These are phyloP conservation scores for Bipolaris bicolor DNA, from an alignment of 2,329 filamentous ascomycete genomes.

Conservation along the genomic window DNA sequence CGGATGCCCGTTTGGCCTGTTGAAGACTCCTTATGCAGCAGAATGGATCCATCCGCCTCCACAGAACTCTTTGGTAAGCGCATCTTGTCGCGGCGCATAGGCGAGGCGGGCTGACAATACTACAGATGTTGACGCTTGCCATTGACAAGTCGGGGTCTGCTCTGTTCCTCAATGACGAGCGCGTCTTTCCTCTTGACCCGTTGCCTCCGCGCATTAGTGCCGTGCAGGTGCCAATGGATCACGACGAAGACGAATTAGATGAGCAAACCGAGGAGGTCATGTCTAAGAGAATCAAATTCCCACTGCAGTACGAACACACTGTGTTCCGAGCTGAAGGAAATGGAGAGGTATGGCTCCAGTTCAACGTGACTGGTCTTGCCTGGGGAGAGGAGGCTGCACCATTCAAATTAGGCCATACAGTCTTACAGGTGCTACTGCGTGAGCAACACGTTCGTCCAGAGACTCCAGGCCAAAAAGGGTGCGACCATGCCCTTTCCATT, in stretches of 20 bases:
- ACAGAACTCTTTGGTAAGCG: constrained; percentile 35
- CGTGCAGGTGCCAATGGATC: constrained; percentile 29
- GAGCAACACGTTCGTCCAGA: constrained; percentile 9
- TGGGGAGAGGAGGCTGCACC: constrained; percentile 6
- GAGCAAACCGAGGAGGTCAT: constrained; percentile 18
- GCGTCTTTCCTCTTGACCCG: constrained; percentile 29
- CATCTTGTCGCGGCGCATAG: no score
- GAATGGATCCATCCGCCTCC: constrained; percentile 28
- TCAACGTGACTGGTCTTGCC: constrained; percentile 34
- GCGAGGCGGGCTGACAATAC: background rate
- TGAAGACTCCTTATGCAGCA: constrained; percentile 6
- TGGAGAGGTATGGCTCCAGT: constrained; percentile 32
- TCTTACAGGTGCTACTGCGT: constrained; percentile 34
- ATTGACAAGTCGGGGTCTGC: constrained; percentile 15
- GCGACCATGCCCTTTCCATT: constrained; percentile 21
- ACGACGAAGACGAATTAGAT: constrained; percentile 18
- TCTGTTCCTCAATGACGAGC: constrained; percentile 32
- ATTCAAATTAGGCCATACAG: constrained; percentile 27
- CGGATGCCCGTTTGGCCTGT: constrained; percentile 33
- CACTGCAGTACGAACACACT: constrained; percentile 36
- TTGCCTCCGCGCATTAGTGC: constrained; percentile 32
- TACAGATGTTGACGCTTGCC: constrained; percentile 34
- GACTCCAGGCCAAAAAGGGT: background rate
- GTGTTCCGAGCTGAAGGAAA: constrained; percentile 22
- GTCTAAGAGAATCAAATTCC: constrained; percentile 21